These are phyloP conservation scores for Noccaea caerulescens DNA, from an alignment of 345 rosid genomes.

Conservation along the genomic window DNA sequence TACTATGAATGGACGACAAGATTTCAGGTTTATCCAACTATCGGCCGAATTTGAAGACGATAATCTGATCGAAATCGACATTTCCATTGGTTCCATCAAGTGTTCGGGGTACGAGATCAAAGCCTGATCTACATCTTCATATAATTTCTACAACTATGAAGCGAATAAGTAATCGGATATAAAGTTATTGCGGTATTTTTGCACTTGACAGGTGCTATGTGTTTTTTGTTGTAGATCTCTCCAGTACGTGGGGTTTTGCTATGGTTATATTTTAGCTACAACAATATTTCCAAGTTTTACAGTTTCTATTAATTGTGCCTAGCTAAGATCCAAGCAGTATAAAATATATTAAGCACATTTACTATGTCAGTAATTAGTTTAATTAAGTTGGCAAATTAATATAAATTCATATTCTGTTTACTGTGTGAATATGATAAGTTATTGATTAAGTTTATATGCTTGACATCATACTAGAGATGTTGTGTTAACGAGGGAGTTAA, in stretches of 20 bases:
- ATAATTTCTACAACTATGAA: conserved; percentile 14
- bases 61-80: conserved; percentile 85
- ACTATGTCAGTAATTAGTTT: neutral
- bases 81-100: conserved; percentile 79
- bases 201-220: conserved; percentile 29
- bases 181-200: conserved; percentile 24
- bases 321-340: neutral
- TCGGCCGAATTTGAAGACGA: conserved; percentile 73
- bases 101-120: conserved; percentile 73
- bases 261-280: conserved; percentile 17
- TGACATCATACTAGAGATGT: neutral
- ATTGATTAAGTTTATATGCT: neutral
- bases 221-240: neutral
- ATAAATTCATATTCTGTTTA: no score
- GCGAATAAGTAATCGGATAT: conserved; percentile 1
- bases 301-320: neutral
- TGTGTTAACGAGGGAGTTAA: no score
- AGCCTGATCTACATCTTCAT: conserved; percentile 42
- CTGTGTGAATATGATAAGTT: no score
- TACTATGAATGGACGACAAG: conserved; percentile 35
- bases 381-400: neutral
- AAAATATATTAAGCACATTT: neutral
- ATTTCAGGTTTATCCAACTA: conserved; percentile 54
- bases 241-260: conserved; percentile 25
- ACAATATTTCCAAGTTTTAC: conserved; percentile 4